These are phyloP conservation scores for Talaromyces thailandensis DNA, from an alignment of 495 filamentous ascomycete genomes.

Conservation along the genomic window DNA sequence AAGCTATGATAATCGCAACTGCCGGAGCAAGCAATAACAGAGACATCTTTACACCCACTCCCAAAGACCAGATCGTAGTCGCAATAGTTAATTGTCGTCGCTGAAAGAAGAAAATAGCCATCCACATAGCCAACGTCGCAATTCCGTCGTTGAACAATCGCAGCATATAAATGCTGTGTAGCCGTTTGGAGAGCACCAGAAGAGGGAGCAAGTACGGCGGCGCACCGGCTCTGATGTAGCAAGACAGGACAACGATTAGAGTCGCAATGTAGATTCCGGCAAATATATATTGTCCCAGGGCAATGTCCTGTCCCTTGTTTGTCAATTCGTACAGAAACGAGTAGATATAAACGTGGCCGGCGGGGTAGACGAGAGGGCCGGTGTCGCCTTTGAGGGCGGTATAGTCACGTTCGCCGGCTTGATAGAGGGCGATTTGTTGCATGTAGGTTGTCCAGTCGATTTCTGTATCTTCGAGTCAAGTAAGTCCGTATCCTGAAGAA, in stretches of 20 bases:
- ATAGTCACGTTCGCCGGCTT: slow-evolving; percentile 83
- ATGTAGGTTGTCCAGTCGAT: slow-evolving; percentile 98
- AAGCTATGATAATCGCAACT: slow-evolving; percentile 61
- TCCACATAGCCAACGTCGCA: slow-evolving; percentile 70
- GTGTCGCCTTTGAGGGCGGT: slow-evolving; percentile 76
- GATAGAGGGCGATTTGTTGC: slow-evolving; percentile 75
- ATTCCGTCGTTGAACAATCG: slow-evolving; percentile 94
- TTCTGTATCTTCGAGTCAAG: slow-evolving; percentile 65
- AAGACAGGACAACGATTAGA: slow-evolving; percentile 66
- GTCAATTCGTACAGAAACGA: slow-evolving; percentile 70
- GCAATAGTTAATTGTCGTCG: slow-evolving; percentile 60
- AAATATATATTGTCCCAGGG: slow-evolving; percentile 74
- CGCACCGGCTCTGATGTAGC: slow-evolving; percentile 69
- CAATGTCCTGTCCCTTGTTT: slow-evolving; percentile 63
- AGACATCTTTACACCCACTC: slow-evolving; percentile 90
- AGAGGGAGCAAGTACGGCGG: slow-evolving; percentile 86
- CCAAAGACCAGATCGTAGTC: slow-evolving; percentile 63
- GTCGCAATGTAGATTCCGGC: slow-evolving; percentile 66
- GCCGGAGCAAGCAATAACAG: slow-evolving; percentile 74
- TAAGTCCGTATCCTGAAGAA: not conserved
- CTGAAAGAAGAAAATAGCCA: slow-evolving; percentile 70
- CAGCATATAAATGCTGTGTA: slow-evolving; percentile 89
- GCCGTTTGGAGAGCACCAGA: slow-evolving; percentile 78
- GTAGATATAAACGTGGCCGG: slow-evolving; percentile 88
- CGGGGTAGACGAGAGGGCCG: slow-evolving; percentile 90